Evolutionary conservation across 306 rosid genomes (phyloP), one percentile per base, ranked within the genome.

Genomic region (Acacia acuminata): DNA sequence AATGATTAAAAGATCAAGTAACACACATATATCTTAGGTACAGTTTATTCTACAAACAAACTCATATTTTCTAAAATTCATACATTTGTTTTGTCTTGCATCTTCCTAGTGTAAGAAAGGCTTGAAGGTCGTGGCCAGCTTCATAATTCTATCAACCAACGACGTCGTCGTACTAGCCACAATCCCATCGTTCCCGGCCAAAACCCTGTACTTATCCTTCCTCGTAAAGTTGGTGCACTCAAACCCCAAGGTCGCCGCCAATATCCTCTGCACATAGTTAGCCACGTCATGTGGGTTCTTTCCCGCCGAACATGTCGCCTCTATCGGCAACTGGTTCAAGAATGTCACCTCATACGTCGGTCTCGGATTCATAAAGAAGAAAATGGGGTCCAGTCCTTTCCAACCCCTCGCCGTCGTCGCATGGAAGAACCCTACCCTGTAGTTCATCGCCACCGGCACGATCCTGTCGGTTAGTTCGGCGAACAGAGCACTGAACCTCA

Each of bases 381-480:
- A 96, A 15, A 96, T 69, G 0, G 98, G 94, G 77, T 94, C 99
- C 86, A 94, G 64, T 4, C 91, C 93, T 70, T 96, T 96, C 94
- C 96, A 96, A 2, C 99, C 99, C 38, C 90, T 84, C 0, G 99
- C 99, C 1, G 99, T 96, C 12, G 99, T 94, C 15, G 99, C 98
- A 72, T 96, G 99, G 81, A 96, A 96, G 80, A 96, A 87, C n/a
- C 97, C 96, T 2, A 93, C 96, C 75, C 97, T 85, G 38, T 94
- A 96, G 73, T 91, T 96, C 97, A 96, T 96, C 4, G 98, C 99
- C 72, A 96, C 99, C 2, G 99, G 98, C 20, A 96, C 99, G n/a
- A 96, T 96, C 30, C 93, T 82, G 81, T 96, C 97, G 0, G 99
- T 94, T 27, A 96, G 80, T 12, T 96, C 99, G 0, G 99, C 98